Evolutionary conservation across 352 stramenopile species (phyloP).

Genomic region (Pythium periplocum): DNA sequence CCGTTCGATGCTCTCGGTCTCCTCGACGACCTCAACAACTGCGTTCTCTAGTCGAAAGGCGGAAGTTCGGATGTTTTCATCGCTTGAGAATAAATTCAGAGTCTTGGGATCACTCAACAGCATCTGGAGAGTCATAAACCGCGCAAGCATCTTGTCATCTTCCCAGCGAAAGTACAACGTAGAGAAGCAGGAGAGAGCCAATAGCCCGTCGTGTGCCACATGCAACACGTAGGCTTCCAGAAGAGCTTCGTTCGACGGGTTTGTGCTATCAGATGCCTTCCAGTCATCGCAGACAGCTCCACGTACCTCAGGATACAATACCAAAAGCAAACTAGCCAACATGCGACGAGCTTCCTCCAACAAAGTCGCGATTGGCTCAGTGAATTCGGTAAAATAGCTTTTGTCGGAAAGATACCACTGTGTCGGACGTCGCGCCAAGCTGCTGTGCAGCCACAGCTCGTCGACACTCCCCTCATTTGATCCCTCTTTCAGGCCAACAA

Average conservation of each 20-base stretch:
- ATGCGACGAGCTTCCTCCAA: slow-evolving; percentile 5
- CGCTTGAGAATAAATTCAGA: no score
- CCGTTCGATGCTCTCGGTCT: neutral
- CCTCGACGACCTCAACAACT: neutral
- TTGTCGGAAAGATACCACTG: neutral
- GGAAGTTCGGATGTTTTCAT: no score
- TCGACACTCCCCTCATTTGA: no score
- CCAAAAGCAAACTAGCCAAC: neutral
- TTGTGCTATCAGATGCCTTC: neutral
- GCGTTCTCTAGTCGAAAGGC: neutral
- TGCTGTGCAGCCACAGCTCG: slow-evolving; percentile 1
- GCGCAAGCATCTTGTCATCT: slow-evolving; percentile 12
- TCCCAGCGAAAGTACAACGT: slow-evolving; percentile 11
- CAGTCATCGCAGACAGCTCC: neutral
- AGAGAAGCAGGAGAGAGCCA: slow-evolving; percentile 6
- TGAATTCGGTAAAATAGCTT: slow-evolving; percentile 2
- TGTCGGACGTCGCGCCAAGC: neutral
- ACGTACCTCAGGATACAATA: neutral
- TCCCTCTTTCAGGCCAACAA: no score
- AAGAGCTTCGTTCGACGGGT: neutral
- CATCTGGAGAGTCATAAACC: slow-evolving; percentile 11
- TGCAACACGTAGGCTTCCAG: slow-evolving; percentile 3
- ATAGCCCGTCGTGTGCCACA: slow-evolving; percentile 2
- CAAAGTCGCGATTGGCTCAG: neutral
- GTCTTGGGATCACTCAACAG: neutral